Conservation (phyloP, 1,284 basidiomycete genomes). For the Austropuccinia psidii region DNA sequence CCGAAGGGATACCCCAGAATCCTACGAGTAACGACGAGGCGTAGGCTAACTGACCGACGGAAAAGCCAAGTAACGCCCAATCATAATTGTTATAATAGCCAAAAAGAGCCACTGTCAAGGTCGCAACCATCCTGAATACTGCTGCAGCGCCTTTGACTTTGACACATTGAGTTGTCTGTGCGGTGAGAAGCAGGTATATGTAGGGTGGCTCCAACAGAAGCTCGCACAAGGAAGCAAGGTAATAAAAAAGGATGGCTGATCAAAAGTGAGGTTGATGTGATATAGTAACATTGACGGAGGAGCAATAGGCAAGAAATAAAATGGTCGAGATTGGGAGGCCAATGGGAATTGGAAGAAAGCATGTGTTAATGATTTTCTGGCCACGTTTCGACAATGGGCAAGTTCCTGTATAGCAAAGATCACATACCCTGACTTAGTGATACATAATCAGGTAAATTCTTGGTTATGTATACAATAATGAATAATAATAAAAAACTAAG, state of each 20-base stretch:
- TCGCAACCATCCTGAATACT: slow-evolving; percentile 62
- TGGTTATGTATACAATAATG: no score
- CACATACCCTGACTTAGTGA: no score
- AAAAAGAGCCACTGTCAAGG: slow-evolving; percentile 59
- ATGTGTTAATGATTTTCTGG: slow-evolving; percentile 51
- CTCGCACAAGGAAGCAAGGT: slow-evolving; percentile 64
- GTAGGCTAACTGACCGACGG: slow-evolving; percentile 68
- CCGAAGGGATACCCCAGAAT: slow-evolving; percentile 43
- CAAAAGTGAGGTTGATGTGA: slow-evolving; percentile 60
- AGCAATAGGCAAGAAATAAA: slow-evolving; percentile 55
- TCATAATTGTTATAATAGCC: slow-evolving; percentile 39
- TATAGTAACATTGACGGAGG: slow-evolving; percentile 53
- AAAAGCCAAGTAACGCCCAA: slow-evolving; percentile 67
- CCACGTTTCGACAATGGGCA: slow-evolving; percentile 37
- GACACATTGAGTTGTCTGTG: slow-evolving; percentile 39
- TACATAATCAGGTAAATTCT: no score
- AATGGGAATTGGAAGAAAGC: slow-evolving; percentile 57
- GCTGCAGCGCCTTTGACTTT: slow-evolving; percentile 65
- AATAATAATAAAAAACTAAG: no score
- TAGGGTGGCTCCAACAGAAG: slow-evolving; percentile 75
- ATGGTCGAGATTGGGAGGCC: slow-evolving; percentile 56
- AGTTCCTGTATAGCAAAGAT: no score
- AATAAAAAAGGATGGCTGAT: slow-evolving; percentile 61
- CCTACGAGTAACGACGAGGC: slow-evolving; percentile 50
- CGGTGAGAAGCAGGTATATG: slow-evolving; percentile 51